Conservation (phyloP, 306 rosid species). For the barrel medic (Medicago truncatula) region MtrunA17r5.0-ANR NC_053049.1:32155501-32156000, state of each 20-base stretch:
- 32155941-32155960: conserved; percentile 23
- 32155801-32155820: conserved; percentile 76
- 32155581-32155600: conserved; percentile 77
- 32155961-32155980: conserved; percentile 35
- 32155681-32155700: conserved; percentile 33
- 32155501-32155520: conserved; percentile 35
- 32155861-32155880: conserved; percentile 19
- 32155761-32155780: conserved; percentile 91
- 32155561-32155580: conserved; percentile 69
- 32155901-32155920: too few relatives aligned
- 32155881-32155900: conserved; percentile 13
- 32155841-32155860: conserved; percentile 28
- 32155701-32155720: conserved; percentile 40
- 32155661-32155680: conserved; percentile 7
- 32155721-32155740: conserved; percentile 83
- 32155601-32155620: conserved; percentile 73
- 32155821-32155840: conserved; percentile 9
- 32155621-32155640: conserved; percentile 92
- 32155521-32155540: conserved; percentile 18
- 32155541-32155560: conserved; percentile 39
- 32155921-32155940: background rate
- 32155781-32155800: conserved; percentile 98
- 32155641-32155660: conserved; percentile 62
- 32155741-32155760: conserved; percentile 65
- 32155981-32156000: conserved; percentile 94